Conservation (phyloP, 352 stramenopile genomes). For the Globisporangium rhizosaccharum region DNA sequence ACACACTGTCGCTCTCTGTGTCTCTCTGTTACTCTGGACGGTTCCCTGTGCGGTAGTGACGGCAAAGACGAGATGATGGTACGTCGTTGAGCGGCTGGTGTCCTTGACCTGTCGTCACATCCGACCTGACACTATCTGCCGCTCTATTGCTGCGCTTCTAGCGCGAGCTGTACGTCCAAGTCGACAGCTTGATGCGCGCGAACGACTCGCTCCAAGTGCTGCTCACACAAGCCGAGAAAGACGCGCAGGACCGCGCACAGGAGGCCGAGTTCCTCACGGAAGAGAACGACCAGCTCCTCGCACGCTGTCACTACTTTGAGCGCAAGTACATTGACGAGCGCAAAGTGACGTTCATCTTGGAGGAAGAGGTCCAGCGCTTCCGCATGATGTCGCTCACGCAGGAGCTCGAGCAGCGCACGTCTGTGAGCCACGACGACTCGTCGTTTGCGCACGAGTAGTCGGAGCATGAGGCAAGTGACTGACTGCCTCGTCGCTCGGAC, state of each 20-base stretch:
- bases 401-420: conserved; percentile 29
- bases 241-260: conserved; percentile 51
- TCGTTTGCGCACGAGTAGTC: background rate
- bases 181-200: conserved; percentile 44
- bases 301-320: conserved; percentile 56
- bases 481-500: too few species aligned
- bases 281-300: conserved; percentile 72
- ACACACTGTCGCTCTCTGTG: background rate
- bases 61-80: conserved; percentile 56
- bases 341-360: conserved; percentile 49
- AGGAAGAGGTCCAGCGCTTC: conserved; percentile 61
- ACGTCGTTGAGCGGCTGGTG: conserved; percentile 1
- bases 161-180: conserved; percentile 54
- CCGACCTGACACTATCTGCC: background rate
- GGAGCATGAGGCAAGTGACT: too few species aligned
- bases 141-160: conserved; percentile 13
- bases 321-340: conserved; percentile 64
- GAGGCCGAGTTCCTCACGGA: conserved; percentile 72
- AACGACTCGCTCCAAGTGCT: conserved; percentile 67
- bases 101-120: too few species aligned
- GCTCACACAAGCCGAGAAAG: conserved; percentile 53
- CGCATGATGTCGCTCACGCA: conserved; percentile 41
- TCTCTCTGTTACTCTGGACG: background rate
- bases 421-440: conserved; percentile 9
- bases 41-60: conserved; percentile 19